Percentiles rank a stretch among this genome's conserved stretches.
phyloP scores from a whole-genome alignment of 108 stramenopile species.

The Nannochloropsis salina region DNA sequence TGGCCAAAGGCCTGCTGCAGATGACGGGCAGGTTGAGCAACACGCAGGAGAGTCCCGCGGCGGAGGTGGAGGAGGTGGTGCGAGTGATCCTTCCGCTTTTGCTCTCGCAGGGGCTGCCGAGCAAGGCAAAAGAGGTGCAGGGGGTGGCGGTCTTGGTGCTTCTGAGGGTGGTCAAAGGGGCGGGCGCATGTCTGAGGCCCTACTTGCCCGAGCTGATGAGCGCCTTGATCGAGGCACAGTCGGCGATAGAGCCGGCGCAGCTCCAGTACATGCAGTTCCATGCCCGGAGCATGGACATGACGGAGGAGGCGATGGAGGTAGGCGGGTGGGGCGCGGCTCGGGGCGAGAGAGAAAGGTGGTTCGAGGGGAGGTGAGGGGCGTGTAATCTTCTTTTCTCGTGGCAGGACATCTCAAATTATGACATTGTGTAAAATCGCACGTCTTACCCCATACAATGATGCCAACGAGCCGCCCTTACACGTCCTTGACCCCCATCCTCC shows the following conservation, averaged over 20 bases:
- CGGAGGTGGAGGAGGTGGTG: background rate
- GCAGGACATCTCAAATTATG: no score
- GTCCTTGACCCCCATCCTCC: background rate
- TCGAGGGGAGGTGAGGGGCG: no score
- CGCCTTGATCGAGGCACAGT: background rate
- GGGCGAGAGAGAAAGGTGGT: no score
- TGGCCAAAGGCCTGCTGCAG: background rate
- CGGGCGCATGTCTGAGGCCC: slow-evolving; percentile 10
- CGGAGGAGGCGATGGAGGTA: slow-evolving; percentile 47
- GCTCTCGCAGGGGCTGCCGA: background rate
- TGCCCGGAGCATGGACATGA: slow-evolving; percentile 40
- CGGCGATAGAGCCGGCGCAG: slow-evolving; percentile 18
- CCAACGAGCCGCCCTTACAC: no score
- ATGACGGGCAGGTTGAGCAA: background rate
- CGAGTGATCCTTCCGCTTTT: background rate
- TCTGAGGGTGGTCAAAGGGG: background rate
- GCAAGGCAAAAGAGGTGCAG: slow-evolving; percentile 5
- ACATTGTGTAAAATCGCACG: no score
- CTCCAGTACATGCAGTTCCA: slow-evolving; percentile 55
- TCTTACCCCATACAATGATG: no score
- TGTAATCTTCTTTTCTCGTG: no score
- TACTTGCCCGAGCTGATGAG: background rate
- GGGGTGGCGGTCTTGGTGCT: background rate
- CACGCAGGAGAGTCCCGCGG: background rate
- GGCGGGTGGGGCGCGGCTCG: background rate